Base-by-base conservation (phyloP, 805 yeast genomes). In the Yamadazyma takamatsuzukensis region DNA sequence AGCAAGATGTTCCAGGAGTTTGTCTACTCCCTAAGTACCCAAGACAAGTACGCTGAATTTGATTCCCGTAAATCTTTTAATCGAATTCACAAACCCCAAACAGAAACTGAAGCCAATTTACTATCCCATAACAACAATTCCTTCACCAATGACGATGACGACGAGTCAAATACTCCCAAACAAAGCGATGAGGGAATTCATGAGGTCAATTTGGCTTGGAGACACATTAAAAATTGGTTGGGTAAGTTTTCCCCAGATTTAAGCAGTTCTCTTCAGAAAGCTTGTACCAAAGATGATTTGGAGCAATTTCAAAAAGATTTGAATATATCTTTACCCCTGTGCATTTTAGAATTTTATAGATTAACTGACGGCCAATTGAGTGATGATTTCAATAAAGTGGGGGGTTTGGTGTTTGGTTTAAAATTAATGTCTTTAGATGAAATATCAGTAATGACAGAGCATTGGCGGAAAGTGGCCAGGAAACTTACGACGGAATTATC, bases 331-430 rank as follows among this genome's bases (percentile, higher is more conserved):
- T 69, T 93, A 27, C 98, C 98, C 1, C 64, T 78, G 2, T 85
- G 90, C 35, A 86, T 93, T 6, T 69, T 83, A 33, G 95, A 88
- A 26, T 83, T 90, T 27, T 75, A 74, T 51, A 74, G 78, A 48
- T 61, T 83, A 25, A 96, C 93, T 45, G 97, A 93, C 51, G 98
- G 98, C 32, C 98, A 93, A 62, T 70, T 83, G 39, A 94, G 88
- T 26, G 75, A 78, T 36, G 80, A 86, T 40, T 72, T 78, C 3
- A 78, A 85, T 39, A 87, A 79, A 17, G 66, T 74, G 4, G 55
- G 59, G 18, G 93, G 98, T 7, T 61, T 93, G 34, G 54, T 93
- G 23, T 90, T 79, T 54, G 95, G 96, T 3, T 64, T 85, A 44
- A 78, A 82, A 33, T 67, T 93, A 39, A 70, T 93, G 74, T 81